Evolutionary conservation across 2,329 filamentous ascomycete species (phyloP).

Genomic region (Paecilomyces dactylethromorphus): DNA sequence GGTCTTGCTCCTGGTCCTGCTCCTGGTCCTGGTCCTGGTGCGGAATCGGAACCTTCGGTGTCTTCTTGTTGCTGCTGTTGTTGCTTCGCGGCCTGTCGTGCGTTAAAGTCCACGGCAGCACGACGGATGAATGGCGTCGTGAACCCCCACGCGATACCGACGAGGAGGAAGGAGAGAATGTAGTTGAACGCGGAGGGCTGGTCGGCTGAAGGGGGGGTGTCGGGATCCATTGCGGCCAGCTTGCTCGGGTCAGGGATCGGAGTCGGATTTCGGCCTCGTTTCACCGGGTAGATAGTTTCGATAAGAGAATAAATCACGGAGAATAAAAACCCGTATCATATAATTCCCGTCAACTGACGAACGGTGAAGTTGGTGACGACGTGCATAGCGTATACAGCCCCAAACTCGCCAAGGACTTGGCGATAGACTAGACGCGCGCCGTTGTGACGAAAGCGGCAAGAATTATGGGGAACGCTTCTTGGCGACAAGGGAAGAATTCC

Average conservation of each 20-base stretch:
- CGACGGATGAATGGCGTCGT: conserved; percentile 88
- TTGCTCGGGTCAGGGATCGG: neutral
- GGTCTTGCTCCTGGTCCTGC: conserved; percentile 28
- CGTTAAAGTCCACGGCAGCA: conserved; percentile 70
- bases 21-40: conserved; percentile 15
- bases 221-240: conserved; percentile 25
- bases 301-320: neutral
- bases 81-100: conserved; percentile 37
- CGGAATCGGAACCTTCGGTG: conserved; percentile 39
- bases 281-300: neutral
- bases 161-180: conserved; percentile 79
- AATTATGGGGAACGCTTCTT: no score
- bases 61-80: conserved; percentile 46
- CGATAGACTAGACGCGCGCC: neutral
- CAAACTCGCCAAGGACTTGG: neutral
- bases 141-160: conserved; percentile 87
- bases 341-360: neutral
- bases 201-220: conserved; percentile 16
- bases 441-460: no score
- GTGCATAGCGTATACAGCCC: neutral
- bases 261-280: neutral
- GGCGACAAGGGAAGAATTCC: no score
- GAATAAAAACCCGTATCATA: neutral
- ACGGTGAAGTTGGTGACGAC: neutral
- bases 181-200: conserved; percentile 60